Evolutionary conservation across 306 rosid genomes (phyloP).

Genomic region (Fagus crenata): DNA sequence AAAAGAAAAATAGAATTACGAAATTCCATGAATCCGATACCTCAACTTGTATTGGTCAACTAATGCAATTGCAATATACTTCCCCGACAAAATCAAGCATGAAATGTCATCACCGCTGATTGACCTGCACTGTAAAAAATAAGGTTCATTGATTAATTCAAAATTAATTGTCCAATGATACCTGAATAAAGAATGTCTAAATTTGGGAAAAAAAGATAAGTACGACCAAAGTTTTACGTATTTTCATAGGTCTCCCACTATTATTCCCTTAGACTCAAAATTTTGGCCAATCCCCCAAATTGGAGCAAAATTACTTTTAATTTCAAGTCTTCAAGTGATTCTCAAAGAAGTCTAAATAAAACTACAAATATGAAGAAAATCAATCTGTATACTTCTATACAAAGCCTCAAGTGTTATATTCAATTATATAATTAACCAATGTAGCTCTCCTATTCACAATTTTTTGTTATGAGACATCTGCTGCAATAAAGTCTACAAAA

Average conservation of each 20-base stretch:
- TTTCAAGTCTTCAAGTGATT: background rate
- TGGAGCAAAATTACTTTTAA: background rate
- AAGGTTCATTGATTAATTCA: constrained; percentile 34
- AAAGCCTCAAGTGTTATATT: background rate
- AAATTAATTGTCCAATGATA: constrained; percentile 8
- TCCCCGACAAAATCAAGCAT: constrained; percentile 69
- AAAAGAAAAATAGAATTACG: constrained; percentile 3
- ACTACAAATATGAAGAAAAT: background rate
- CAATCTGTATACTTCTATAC: background rate
- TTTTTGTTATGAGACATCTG: background rate
- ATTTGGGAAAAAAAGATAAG: constrained; percentile 1
- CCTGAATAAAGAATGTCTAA: background rate
- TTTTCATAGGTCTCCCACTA: constrained; percentile 7
- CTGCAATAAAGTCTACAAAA: background rate
- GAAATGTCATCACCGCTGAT: constrained; percentile 68
- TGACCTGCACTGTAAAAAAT: constrained; percentile 80
- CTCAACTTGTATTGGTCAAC: constrained; percentile 87
- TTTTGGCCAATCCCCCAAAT: background rate
- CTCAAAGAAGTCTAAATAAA: constrained; percentile 4
- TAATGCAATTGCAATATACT: constrained; percentile 77
- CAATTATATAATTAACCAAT: background rate
- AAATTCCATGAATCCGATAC: constrained; percentile 39
- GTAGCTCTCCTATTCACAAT: background rate
- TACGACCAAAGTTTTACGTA: background rate
- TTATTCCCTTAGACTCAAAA: background rate